Evolutionary conservation across 2,329 filamentous ascomycete species (phyloP), one percentile per base, ranked within the genome.

Genomic region (Aspergillus oerlinghausenensis): DNA sequence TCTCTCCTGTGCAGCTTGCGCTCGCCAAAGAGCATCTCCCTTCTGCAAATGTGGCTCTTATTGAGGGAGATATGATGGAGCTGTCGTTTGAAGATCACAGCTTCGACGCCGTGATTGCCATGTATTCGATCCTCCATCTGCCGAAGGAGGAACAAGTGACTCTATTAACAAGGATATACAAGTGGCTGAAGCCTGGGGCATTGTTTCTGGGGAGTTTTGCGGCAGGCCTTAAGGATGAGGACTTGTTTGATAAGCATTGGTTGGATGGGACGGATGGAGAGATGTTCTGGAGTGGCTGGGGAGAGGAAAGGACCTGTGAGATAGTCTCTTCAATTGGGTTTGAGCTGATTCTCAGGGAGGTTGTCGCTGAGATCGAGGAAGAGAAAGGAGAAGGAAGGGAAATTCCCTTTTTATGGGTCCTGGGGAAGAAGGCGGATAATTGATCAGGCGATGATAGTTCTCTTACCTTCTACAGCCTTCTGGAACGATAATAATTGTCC

Each of bases 111-210:
- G 75, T 83, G 1, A 62, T 80, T 1, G 82, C 70, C 0, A 77
- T 85, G 62, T 84, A 83, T 67, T 82, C 78, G 35, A 66, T 85
- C 52, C 79, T 84, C 52, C 83, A 85, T 61, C 73, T 85, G 4
- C 80, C 82, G 1, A 74, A 76, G 5, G 68, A 69, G 1, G 81
- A 84, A 63, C 82, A 85, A 67, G 67, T 60, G 0, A 66, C 67
- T 23, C 72, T 84, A 55, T 61, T 85, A 23, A 40, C 52, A n/a
- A 73, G 75, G 40, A 75, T 83, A 21, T 60, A 57, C 23, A 61
- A 57, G 0, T 85, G 82, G 83, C 64, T 85, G 40, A 79, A 75
- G 60, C 78, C 79, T 0, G 81, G 80, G 0, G 82, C 82, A 1
- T 71, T 70, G 40, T 60, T 85, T 23, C 73, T 85, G 26, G 75